These are phyloP conservation scores for Trichosporon faecale DNA, from an alignment of 1,284 basidiomycete genomes.

Conservation along the genomic window DNA sequence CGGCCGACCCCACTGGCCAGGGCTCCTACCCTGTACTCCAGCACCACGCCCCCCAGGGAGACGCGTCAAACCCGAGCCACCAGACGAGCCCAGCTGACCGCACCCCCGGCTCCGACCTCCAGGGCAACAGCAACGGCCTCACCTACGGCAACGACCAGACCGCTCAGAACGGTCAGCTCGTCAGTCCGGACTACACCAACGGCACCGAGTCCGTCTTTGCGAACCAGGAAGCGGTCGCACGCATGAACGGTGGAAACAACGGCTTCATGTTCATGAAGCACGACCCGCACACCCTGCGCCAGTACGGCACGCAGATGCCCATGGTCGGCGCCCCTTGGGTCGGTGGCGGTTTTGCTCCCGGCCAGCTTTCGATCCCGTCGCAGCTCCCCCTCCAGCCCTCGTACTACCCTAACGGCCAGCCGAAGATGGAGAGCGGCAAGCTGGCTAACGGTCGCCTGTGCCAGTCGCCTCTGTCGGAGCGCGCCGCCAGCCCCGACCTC, in stretches of 20 bases:
- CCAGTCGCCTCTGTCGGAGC: slow-evolving; percentile 20
- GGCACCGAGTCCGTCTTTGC: slow-evolving; percentile 22
- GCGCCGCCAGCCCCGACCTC: slow-evolving; percentile 23
- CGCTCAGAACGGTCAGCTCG: slow-evolving; percentile 16
- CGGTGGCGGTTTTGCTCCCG: slow-evolving; percentile 32
- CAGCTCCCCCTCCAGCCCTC: slow-evolving; percentile 24
- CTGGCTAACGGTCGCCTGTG: neutral
- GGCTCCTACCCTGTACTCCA: neutral
- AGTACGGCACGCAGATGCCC: slow-evolving; percentile 9
- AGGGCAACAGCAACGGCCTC: slow-evolving; percentile 10
- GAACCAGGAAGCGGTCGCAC: slow-evolving; percentile 23
- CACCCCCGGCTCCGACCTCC: neutral
- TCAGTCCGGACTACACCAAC: slow-evolving; percentile 1
- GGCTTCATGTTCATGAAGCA: slow-evolving; percentile 22
- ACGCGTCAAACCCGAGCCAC: slow-evolving; percentile 5
- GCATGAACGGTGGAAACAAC: slow-evolving; percentile 20
- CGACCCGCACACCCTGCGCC: slow-evolving; percentile 10
- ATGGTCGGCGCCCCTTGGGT: slow-evolving; percentile 21
- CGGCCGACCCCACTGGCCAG: slow-evolving; percentile 15
- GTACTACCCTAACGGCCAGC: slow-evolving; percentile 17
- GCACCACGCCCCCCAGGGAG: slow-evolving; percentile 12
- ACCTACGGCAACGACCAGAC: slow-evolving; percentile 13
- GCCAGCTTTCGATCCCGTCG: slow-evolving; percentile 32
- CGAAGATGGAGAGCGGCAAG: slow-evolving; percentile 14
- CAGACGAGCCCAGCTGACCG: slow-evolving; percentile 13